A percentile compares a stretch with the other conserved stretches of the same genome.
phyloP scores from a whole-genome alignment of 1,284 basidiomycete species.

The Cryptococcus sp. region DNA sequence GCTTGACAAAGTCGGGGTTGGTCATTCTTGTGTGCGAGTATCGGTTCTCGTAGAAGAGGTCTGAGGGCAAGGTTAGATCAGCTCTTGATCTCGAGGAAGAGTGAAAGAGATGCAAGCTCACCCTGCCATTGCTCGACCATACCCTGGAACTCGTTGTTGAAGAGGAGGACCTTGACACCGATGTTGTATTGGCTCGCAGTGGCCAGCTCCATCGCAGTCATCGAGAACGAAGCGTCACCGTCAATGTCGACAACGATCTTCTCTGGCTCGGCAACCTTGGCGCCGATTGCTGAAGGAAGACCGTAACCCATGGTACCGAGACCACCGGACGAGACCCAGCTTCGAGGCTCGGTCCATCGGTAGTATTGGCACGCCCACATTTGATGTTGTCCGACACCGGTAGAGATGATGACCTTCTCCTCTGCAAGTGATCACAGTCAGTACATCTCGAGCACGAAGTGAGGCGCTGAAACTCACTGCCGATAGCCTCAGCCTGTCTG shows the following conservation, averaged over 20 bases:
- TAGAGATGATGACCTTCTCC: constrained; percentile 83
- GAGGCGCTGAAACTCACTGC: constrained; percentile 38
- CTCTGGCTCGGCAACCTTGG: constrained; percentile 91
- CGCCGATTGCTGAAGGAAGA: constrained; percentile 89
- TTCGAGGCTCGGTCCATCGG: constrained; percentile 82
- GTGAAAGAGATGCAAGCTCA: constrained; percentile 44
- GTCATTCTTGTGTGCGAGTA: constrained; percentile 93
- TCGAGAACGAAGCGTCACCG: constrained; percentile 96
- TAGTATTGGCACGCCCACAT: constrained; percentile 99
- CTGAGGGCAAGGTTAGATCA: constrained; percentile 54
- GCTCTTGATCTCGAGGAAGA: background rate
- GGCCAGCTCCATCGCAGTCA: constrained; percentile 98
- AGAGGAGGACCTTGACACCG: constrained; percentile 86
- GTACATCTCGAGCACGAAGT: background rate
- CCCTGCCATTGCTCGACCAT: constrained; percentile 99
- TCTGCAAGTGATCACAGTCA: constrained; percentile 55
- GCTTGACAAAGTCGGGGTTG: constrained; percentile 89
- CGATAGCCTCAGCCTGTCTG: constrained; percentile 64
- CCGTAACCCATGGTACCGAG: constrained; percentile 99
- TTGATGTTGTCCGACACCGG: constrained; percentile 98
- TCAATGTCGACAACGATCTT: constrained; percentile 96
- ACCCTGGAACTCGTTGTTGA: constrained; percentile 96
- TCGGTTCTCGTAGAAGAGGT: constrained; percentile 91
- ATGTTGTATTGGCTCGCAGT: constrained; percentile 90
- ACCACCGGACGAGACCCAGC: constrained; percentile 95